These are phyloP conservation scores for Pascua sp. DNA, from an alignment of 1,284 basidiomycete species.

Conservation along the genomic window DNA sequence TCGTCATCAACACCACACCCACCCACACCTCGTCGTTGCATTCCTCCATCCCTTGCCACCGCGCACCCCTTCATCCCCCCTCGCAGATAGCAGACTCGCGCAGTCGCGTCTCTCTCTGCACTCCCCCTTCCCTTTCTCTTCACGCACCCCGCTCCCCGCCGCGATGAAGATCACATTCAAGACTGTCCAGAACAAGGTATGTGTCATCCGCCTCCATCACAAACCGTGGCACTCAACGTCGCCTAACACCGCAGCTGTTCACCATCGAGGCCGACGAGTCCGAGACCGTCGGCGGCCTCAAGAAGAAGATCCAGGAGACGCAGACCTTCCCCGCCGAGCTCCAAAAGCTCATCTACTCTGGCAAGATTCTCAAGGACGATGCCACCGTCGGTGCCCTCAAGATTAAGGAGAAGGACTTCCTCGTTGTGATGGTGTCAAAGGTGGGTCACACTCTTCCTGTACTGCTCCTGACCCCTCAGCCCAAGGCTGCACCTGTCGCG, in stretches of 20 bases:
- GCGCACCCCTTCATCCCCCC: too few species aligned
- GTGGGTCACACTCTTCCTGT: constrained; percentile 51
- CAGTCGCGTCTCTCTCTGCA: background rate
- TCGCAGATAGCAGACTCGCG: background rate
- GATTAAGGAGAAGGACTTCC: constrained; percentile 98
- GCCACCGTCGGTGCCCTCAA: constrained; percentile 84
- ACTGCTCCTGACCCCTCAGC: constrained; percentile 18
- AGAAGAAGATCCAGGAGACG: constrained; percentile 73
- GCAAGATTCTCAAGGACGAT: constrained; percentile 86
- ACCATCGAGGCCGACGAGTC: constrained; percentile 68
- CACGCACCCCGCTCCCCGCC: constrained; percentile 15
- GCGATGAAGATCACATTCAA: constrained; percentile 90
- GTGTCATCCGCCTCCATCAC: constrained; percentile 51
- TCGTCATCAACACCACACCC: too few species aligned
- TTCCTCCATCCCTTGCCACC: too few species aligned
- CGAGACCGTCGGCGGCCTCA: constrained; percentile 75
- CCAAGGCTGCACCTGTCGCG: constrained; percentile 47
- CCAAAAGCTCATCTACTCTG: constrained; percentile 96
- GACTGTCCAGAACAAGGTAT: constrained; percentile 85
- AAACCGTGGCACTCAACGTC: constrained; percentile 50
- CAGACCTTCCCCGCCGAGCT: constrained; percentile 65
- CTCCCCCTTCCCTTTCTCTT: background rate
- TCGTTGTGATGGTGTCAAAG: constrained; percentile 98
- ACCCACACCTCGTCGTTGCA: too few species aligned
- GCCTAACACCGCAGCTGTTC: constrained; percentile 54